Evolutionary conservation across 805 yeast genomes (phyloP).

Genomic region (Starmerella vaccinii): DNA sequence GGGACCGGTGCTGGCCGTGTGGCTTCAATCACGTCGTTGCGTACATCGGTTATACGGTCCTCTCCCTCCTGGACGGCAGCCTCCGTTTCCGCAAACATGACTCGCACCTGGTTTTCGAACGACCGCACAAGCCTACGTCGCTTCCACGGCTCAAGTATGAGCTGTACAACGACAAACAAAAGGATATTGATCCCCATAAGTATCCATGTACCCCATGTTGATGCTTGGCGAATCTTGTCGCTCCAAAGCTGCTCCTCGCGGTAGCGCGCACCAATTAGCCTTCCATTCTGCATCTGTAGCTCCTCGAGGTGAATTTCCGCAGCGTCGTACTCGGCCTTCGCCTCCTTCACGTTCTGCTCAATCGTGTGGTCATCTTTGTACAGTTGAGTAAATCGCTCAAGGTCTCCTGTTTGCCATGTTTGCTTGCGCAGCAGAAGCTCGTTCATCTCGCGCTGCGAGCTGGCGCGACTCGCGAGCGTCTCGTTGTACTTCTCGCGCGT

Average conservation of each 20-base stretch:
- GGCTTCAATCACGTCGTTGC: neutral
- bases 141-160: slow-evolving; percentile 92
- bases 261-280: slow-evolving; percentile 73
- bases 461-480: slow-evolving; percentile 38
- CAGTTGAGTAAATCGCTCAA: slow-evolving; percentile 72
- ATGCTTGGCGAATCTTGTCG: slow-evolving; percentile 84
- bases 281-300: slow-evolving; percentile 55
- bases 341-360: slow-evolving; percentile 46
- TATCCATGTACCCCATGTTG: slow-evolving; percentile 93
- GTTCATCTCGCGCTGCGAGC: slow-evolving; percentile 74
- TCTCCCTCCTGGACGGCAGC: neutral
- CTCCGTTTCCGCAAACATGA: slow-evolving; percentile 13
- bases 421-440: slow-evolving; percentile 78
- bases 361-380: slow-evolving; percentile 73
- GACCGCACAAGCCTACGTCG: slow-evolving; percentile 66
- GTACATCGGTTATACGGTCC: neutral
- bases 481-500: slow-evolving; percentile 34
- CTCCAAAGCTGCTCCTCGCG: slow-evolving; percentile 98
- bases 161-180: slow-evolving; percentile 69
- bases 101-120: slow-evolving; percentile 70
- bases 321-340: slow-evolving; percentile 44
- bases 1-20: neutral
- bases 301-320: slow-evolving; percentile 49
- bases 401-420: slow-evolving; percentile 66
- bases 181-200: slow-evolving; percentile 79